A percentile compares a stretch with the other conserved stretches of the same genome.
phyloP scores from a whole-genome alignment of 2,329 filamentous ascomycete species.

The Aspergillus latus region DNA sequence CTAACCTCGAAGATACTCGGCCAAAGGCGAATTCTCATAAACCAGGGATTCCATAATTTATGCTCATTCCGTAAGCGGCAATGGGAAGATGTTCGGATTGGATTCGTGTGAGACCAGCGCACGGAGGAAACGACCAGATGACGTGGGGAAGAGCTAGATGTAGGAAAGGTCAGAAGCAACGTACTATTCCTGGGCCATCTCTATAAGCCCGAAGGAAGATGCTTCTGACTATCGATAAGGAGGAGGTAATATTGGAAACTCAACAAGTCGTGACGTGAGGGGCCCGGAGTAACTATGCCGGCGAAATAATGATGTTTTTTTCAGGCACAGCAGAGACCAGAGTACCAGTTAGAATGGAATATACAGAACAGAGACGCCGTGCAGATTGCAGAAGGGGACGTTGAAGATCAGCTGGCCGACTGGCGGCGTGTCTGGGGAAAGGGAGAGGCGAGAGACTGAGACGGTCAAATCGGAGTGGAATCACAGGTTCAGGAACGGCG shows the following conservation, averaged over 20 bases:
- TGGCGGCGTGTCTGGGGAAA: slow-evolving; percentile 23
- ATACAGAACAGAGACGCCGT: slow-evolving; percentile 12
- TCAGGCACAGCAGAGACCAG: background rate
- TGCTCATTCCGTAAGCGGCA: slow-evolving; percentile 31
- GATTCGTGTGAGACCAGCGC: background rate
- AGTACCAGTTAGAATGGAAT: slow-evolving; percentile 16
- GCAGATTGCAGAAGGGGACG: slow-evolving; percentile 23
- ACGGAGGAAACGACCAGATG: background rate
- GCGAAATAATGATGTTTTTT: background rate
- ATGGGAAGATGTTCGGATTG: background rate
- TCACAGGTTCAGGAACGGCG: slow-evolving; percentile 11
- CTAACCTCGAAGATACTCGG: slow-evolving; percentile 84
- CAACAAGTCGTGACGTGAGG: background rate
- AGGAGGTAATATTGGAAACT: background rate
- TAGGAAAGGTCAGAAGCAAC: background rate
- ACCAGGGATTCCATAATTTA: slow-evolving; percentile 79
- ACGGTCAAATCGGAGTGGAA: slow-evolving; percentile 20
- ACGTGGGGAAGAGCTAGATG: slow-evolving; percentile 11
- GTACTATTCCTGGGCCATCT: slow-evolving; percentile 21
- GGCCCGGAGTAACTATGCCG: background rate
- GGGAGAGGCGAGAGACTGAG: slow-evolving; percentile 1
- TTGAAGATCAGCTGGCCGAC: slow-evolving; percentile 24
- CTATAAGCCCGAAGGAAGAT: slow-evolving; percentile 5
- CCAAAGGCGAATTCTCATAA: slow-evolving; percentile 82
- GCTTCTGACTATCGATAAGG: background rate